phyloP scores from a whole-genome alignment of 176 grass and related monocot genomes.

The Oryza rufipogon region DNA sequence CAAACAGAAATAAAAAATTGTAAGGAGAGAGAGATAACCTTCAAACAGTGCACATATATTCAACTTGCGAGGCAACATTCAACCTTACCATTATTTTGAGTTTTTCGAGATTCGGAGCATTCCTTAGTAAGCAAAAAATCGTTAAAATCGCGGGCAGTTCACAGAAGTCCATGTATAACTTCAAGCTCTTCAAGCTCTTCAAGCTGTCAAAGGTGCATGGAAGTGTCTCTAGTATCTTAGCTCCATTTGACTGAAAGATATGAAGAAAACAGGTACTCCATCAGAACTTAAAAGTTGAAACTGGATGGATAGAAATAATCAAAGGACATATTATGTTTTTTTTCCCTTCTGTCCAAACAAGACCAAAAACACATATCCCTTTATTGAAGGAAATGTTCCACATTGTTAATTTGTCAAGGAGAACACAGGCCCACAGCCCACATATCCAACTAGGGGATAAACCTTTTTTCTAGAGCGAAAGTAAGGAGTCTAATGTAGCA shows the following conservation, averaged over 20 bases:
- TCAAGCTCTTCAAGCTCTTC: conserved; percentile 25
- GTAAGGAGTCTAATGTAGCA: too few species aligned
- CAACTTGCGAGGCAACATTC: not conserved
- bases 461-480: too few species aligned
- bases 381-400: too few species aligned
- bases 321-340: too few species aligned
- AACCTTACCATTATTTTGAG: conserved; percentile 31
- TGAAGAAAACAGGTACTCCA: not conserved
- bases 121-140: conserved; percentile 31
- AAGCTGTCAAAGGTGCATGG: conserved; percentile 31
- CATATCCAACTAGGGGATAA: too few species aligned
- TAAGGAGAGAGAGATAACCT: not conserved
- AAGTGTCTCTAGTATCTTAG: conserved; percentile 17
- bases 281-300: not conserved
- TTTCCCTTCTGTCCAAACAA: too few species aligned
- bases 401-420: too few species aligned
- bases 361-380: too few species aligned
- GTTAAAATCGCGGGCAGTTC: conserved; percentile 25
- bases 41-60: not conserved
- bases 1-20: not conserved
- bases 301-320: too few species aligned
- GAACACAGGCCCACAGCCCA: too few species aligned
- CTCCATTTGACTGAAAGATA: not conserved
- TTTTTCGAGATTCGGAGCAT: conserved; percentile 25
- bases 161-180: conserved; percentile 27